These are phyloP conservation scores for Aspergillus baeticus DNA, from an alignment of 495 filamentous ascomycete genomes.

Conservation along the genomic window DNA sequence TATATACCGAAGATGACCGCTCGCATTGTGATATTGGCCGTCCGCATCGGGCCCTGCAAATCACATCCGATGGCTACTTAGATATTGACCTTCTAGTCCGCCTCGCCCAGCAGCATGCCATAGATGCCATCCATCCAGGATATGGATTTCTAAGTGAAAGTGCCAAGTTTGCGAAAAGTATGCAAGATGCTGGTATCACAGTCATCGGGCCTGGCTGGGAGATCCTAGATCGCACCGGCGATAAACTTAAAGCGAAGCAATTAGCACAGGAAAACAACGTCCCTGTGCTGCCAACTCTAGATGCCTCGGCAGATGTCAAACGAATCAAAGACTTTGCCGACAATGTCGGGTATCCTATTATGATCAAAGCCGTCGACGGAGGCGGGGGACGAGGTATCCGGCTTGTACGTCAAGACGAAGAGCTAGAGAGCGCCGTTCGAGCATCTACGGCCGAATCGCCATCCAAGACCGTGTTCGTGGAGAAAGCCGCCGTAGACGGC, in stretches of 20 bases:
- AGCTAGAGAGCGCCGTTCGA: slow-evolving; percentile 41
- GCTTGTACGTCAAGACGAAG: slow-evolving; percentile 33
- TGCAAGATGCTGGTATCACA: slow-evolving; percentile 46
- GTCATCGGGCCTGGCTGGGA: slow-evolving; percentile 57
- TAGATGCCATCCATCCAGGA: slow-evolving; percentile 60
- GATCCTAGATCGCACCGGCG: slow-evolving; percentile 50
- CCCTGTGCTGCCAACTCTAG: slow-evolving; percentile 51
- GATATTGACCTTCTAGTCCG: slow-evolving; percentile 46
- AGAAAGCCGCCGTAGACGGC: slow-evolving; percentile 48
- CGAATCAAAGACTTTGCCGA: slow-evolving; percentile 44
- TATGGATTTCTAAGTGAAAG: slow-evolving; percentile 65
- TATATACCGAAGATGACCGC: slow-evolving; percentile 53
- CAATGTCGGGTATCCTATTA: slow-evolving; percentile 51
- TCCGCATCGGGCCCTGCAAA: slow-evolving; percentile 42
- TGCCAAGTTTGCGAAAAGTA: slow-evolving; percentile 49
- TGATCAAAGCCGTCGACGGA: slow-evolving; percentile 56
- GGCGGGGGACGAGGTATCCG: slow-evolving; percentile 53
- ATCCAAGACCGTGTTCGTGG: slow-evolving; percentile 52
- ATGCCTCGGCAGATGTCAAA: slow-evolving; percentile 36
- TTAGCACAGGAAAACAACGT: slow-evolving; percentile 54
- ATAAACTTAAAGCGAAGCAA: slow-evolving; percentile 56
- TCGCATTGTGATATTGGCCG: slow-evolving; percentile 50
- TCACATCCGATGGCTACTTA: slow-evolving; percentile 52
- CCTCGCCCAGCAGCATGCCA: slow-evolving; percentile 44
- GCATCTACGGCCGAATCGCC: slow-evolving; percentile 49